Evolutionary conservation across 306 rosid genomes (phyloP), one percentile per base, ranked within the genome.

Genomic region (Rosa persica): DNA sequence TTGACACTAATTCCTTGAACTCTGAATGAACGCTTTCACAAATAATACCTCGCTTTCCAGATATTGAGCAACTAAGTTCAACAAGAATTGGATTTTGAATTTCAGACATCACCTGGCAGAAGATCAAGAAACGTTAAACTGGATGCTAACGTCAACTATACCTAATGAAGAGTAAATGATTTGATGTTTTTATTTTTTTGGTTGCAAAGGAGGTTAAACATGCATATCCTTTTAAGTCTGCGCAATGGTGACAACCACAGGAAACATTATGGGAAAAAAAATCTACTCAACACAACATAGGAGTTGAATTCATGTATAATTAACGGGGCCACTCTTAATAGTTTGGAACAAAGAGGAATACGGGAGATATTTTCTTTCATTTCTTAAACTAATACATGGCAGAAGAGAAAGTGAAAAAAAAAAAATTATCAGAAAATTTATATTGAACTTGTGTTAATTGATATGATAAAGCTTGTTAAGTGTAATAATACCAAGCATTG

Each of bases 51-150:
- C 60, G 79, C 90, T 88, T 95, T 42, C 92, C 95, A 72, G 79
- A 70, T 78, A 92, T 61, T 46, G 86, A 48, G 65, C 83, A 76
- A 68, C 85, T 73, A 67, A 95, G 78, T 79, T 90, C 90, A 80
- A 47, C 80, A 61, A 81, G 92, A 77, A 92, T 90, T 15, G 98
- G 93, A 70, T 86, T 86, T 84, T 95, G 75, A 81, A 89, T 81
- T 86, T 95, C 98, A 57, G 95, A 95, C 86, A 84, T 88, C 68
- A 82, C 89, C 98, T 94, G 84, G 57, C 69, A 83, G n/a, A 70
- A 81, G 68, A 61, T 72, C 43, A 80, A 76, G 74, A 71, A 75
- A 15, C 64, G 52, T 74, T 65, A 69, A 60, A 43, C 38, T 62
- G 23, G 70, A 82, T 54, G 62, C 75, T 42, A 49, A 62, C 43